These are phyloP conservation scores for Fomitopsis betulina DNA, from an alignment of 1,284 basidiomycete species.

Conservation along the genomic window DNA sequence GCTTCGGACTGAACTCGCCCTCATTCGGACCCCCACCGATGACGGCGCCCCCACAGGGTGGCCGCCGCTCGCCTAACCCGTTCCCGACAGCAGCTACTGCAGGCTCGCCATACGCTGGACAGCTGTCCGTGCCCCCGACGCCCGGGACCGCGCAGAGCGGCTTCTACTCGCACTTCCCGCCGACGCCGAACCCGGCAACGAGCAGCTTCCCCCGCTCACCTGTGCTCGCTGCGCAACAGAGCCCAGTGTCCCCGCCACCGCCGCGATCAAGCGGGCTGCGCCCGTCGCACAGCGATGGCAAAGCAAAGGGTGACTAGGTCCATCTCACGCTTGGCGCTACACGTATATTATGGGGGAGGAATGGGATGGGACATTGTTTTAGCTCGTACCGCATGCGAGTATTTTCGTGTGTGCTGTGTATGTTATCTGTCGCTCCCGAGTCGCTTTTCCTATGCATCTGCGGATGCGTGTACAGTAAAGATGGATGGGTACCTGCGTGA, in stretches of 20 bases:
- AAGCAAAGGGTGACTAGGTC: slow-evolving; percentile 39
- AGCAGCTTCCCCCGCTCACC: slow-evolving; percentile 22
- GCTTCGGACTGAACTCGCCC: slow-evolving; percentile 28
- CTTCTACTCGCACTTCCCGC: slow-evolving; percentile 33
- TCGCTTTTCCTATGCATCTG: not conserved
- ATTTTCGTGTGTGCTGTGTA: not conserved
- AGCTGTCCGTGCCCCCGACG: slow-evolving; percentile 20
- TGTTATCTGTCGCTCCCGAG: not conserved
- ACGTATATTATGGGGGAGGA: not conserved
- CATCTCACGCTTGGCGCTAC: not conserved
- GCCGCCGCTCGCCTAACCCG: slow-evolving; percentile 2
- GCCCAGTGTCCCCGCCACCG: slow-evolving; percentile 27
- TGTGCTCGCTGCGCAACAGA: slow-evolving; percentile 22
- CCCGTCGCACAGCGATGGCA: slow-evolving; percentile 15
- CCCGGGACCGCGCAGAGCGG: slow-evolving; percentile 17
- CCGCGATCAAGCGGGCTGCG: slow-evolving; percentile 18
- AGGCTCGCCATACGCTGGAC: slow-evolving; percentile 21
- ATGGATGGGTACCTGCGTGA: too few relatives aligned
- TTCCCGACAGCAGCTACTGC: slow-evolving; percentile 21
- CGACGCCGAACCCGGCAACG: slow-evolving; percentile 32
- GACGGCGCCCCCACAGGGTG: slow-evolving; percentile 8
- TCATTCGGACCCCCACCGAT: slow-evolving; percentile 23
- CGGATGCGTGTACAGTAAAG: not conserved
- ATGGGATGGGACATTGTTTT: not conserved
- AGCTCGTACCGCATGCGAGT: not conserved